Conservation (phyloP, 179 eudicot species). For the Beta lomatogona region DNA sequence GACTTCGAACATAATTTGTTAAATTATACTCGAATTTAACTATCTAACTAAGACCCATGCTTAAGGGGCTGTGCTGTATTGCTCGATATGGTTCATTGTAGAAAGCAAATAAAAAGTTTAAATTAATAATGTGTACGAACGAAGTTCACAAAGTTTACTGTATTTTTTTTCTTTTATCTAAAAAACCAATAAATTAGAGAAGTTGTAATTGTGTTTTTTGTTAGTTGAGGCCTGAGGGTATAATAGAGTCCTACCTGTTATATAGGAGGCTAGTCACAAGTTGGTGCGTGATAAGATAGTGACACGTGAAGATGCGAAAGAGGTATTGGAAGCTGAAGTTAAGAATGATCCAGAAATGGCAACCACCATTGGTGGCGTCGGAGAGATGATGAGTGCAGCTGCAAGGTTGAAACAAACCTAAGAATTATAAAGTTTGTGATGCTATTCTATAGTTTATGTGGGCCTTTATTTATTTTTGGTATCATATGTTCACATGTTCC, state of each 20-base stretch:
- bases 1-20: too few species aligned
- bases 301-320: slow-evolving; percentile 18
- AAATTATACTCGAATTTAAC: too few species aligned
- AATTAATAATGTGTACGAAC: too few species aligned
- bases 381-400: slow-evolving; percentile 29
- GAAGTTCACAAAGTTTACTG: too few species aligned
- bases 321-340: slow-evolving; percentile 26
- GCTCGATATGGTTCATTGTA: too few species aligned
- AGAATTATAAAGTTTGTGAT: neutral
- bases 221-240: too few species aligned
- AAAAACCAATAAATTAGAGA: too few species aligned
- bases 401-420: slow-evolving; percentile 20
- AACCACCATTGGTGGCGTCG: slow-evolving; percentile 29
- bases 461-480: neutral
- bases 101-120: too few species aligned
- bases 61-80: too few species aligned
- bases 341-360: slow-evolving; percentile 20
- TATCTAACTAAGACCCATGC: too few species aligned
- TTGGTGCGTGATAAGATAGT: slow-evolving; percentile 18
- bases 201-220: too few species aligned
- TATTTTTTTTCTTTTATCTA: too few species aligned
- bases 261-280: slow-evolving; percentile 27
- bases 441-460: neutral
- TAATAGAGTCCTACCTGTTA: neutral
- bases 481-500: neutral